A percentile compares a stretch with the other conserved stretches of the same genome.
Conservation (phyloP, 2,329 filamentous ascomycete genomes). For the Tolypocladium paradoxum region DNA sequence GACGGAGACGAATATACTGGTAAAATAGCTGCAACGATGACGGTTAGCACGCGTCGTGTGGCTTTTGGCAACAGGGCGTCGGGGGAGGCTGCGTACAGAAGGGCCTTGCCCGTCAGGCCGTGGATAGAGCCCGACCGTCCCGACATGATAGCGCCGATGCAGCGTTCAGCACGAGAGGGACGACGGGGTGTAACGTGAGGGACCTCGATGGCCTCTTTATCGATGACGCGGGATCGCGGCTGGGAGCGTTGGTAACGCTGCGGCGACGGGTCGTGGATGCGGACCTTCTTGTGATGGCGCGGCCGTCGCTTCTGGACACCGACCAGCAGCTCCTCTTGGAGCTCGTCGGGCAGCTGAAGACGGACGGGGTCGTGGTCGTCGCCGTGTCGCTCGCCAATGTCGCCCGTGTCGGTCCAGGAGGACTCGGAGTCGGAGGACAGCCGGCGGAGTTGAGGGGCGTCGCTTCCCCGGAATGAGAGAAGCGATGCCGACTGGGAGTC, state of each 20-base stretch:
- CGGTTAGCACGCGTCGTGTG: conserved; percentile 6
- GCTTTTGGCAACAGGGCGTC: not conserved
- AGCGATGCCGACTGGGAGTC: conserved; percentile 28
- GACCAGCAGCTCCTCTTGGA: conserved; percentile 51
- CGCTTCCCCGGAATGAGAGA: conserved; percentile 18
- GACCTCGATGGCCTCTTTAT: conserved; percentile 74
- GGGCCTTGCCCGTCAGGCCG: conserved; percentile 89
- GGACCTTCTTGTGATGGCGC: conserved; percentile 50
- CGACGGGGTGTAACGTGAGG: conserved; percentile 55
- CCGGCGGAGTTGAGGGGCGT: conserved; percentile 35
- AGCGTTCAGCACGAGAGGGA: conserved; percentile 56
- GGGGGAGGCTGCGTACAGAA: conserved; percentile 53
- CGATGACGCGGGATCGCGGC: conserved; percentile 32
- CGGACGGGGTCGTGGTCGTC: conserved; percentile 74
- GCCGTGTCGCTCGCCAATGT: conserved; percentile 83
- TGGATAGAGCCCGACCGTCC: conserved; percentile 66
- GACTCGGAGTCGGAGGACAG: conserved; percentile 51
- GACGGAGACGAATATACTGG: conserved; percentile 79
- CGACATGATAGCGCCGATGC: conserved; percentile 79
- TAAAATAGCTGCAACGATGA: conserved; percentile 63
- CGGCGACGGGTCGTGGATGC: conserved; percentile 46
- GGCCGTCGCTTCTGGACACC: conserved; percentile 34
- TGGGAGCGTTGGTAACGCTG: conserved; percentile 24
- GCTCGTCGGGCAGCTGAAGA: conserved; percentile 54
- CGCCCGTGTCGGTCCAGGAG: conserved; percentile 88